These are phyloP conservation scores for Byssothecium circinans DNA, from an alignment of 2,329 filamentous ascomycete genomes.

Conservation along the genomic window DNA sequence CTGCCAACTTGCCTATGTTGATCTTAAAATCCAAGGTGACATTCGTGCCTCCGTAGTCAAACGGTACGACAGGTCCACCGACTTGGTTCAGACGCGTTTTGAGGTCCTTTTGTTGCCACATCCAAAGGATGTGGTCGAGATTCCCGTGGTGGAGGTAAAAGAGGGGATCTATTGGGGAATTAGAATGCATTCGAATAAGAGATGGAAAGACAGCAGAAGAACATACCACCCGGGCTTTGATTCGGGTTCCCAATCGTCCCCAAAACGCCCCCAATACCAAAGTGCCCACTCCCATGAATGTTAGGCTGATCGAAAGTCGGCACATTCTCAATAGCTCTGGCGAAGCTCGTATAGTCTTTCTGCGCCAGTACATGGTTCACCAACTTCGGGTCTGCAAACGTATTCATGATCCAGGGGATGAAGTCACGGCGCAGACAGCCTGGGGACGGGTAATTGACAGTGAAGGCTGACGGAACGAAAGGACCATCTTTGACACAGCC, in stretches of 20 bases:
- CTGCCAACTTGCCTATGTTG: constrained; percentile 32
- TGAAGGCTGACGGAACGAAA: constrained; percentile 27
- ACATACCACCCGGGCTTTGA: constrained; percentile 31
- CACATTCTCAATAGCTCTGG: constrained; percentile 27
- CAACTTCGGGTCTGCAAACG: constrained; percentile 19
- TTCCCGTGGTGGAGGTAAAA: constrained; percentile 46
- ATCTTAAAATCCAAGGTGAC: constrained; percentile 40
- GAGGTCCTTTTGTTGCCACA: constrained; percentile 33
- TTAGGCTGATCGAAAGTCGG: constrained; percentile 30
- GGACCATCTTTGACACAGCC: constrained; percentile 39
- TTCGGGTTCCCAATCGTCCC: constrained; percentile 38
- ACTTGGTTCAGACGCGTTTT: constrained; percentile 36
- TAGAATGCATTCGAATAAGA: no score
- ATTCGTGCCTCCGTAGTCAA: constrained; percentile 26
- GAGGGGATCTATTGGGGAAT: constrained; percentile 23
- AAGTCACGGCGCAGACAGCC: constrained; percentile 40
- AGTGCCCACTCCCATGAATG: constrained; percentile 42
- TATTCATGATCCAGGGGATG: constrained; percentile 26
- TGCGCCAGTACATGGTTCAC: constrained; percentile 27
- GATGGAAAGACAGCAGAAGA: no score
- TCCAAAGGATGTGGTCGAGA: constrained; percentile 41
- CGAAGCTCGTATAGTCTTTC: constrained; percentile 32
- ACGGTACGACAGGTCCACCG: constrained; percentile 36
- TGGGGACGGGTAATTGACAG: constrained; percentile 24
- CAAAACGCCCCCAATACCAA: constrained; percentile 39